A percentile compares a stretch with the other conserved stretches of the same genome.
These are phyloP conservation scores for Penicillium arizonense DNA, from an alignment of 495 filamentous ascomycete genomes.

Conservation along the genomic window DNA sequence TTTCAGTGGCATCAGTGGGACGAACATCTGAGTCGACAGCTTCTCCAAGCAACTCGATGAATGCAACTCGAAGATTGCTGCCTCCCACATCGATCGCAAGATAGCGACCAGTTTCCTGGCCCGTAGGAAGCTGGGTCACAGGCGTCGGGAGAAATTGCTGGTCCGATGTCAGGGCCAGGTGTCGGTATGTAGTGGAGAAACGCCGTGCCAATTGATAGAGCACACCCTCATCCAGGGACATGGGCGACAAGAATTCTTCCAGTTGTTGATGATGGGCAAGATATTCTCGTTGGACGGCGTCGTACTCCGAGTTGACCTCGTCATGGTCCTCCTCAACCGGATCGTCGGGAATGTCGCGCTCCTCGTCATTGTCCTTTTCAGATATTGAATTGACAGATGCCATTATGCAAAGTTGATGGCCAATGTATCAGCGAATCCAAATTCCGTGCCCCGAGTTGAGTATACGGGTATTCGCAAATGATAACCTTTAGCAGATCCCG, in stretches of 20 bases:
- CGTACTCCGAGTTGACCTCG: conserved; percentile 27
- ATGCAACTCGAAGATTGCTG: conserved; percentile 76
- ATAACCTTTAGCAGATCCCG: neutral
- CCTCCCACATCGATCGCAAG: conserved; percentile 81
- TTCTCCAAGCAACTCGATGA: conserved; percentile 65
- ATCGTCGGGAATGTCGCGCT: conserved; percentile 37
- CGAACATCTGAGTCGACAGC: conserved; percentile 34
- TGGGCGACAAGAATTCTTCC: conserved; percentile 39
- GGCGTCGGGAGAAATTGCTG: conserved; percentile 79
- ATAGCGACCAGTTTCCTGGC: conserved; percentile 64
- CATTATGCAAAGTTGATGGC: conserved; percentile 21
- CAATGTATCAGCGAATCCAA: neutral
- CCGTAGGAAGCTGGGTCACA: conserved; percentile 66
- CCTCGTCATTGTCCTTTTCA: conserved; percentile 36
- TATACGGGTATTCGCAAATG: neutral
- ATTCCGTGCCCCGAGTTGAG: neutral
- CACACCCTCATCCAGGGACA: conserved; percentile 40
- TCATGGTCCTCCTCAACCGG: conserved; percentile 43
- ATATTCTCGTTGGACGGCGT: conserved; percentile 31
- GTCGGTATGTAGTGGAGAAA: conserved; percentile 58
- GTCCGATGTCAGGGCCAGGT: conserved; percentile 62
- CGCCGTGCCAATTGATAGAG: conserved; percentile 60
- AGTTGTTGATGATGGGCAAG: conserved; percentile 33
- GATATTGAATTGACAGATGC: conserved; percentile 26
- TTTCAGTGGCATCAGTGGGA: conserved; percentile 34